Percentiles rank a stretch among this genome's conserved stretches.
These are phyloP conservation scores for Knoxia roxburghii DNA, from an alignment of 257 asterid species.

Conservation along the genomic window DNA sequence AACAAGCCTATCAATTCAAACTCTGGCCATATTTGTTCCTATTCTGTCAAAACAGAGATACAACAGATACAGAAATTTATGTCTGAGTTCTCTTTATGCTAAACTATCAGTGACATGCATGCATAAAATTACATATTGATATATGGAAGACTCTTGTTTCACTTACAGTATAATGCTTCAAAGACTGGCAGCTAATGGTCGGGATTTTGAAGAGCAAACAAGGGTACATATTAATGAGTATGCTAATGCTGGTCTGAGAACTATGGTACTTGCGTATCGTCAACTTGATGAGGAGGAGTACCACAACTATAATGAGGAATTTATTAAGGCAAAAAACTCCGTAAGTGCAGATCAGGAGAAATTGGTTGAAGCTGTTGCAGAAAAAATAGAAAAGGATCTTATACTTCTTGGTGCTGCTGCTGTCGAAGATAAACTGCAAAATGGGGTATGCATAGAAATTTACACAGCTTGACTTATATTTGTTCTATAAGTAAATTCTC, in stretches of 20 bases:
- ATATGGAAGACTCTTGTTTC: background rate
- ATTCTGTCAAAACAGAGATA: no score
- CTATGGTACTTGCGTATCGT: conserved; percentile 57
- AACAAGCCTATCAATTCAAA: no score
- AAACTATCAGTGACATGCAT: background rate
- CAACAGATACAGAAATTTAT: no score
- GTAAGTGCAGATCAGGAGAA: conserved; percentile 53
- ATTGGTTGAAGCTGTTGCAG: conserved; percentile 44
- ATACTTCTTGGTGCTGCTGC: conserved; percentile 79
- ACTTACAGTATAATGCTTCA: conserved; percentile 55
- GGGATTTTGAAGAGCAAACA: conserved; percentile 49
- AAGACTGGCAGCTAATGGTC: conserved; percentile 45
- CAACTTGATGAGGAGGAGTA: conserved; percentile 58
- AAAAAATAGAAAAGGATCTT: conserved; percentile 53
- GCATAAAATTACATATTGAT: background rate
- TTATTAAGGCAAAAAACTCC: conserved; percentile 43
- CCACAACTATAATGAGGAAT: conserved; percentile 31
- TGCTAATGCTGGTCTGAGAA: conserved; percentile 72
- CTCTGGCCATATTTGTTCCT: no score
- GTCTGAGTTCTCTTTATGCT: no score
- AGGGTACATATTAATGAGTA: conserved; percentile 53
- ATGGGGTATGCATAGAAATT: conserved; percentile 35
- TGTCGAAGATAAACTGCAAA: conserved; percentile 72
- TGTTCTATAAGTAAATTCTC: background rate
- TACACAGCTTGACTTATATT: background rate